Evolutionary conservation across 495 filamentous ascomycete genomes (phyloP), one percentile per base, ranked within the genome.

Genomic region (Aspergillus nidulans): DNA sequence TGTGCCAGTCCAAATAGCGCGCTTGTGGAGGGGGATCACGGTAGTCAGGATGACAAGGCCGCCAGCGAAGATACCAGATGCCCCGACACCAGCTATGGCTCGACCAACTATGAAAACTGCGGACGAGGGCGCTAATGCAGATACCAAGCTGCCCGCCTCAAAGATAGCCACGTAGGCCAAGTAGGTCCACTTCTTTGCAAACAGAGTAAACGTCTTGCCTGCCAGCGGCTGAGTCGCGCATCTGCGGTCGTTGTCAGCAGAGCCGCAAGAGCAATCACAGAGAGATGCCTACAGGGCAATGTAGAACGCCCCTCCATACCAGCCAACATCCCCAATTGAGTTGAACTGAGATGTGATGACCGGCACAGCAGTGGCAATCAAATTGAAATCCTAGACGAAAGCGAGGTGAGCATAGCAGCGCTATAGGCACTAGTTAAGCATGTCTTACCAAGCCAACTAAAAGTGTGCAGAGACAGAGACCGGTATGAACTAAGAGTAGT

Each of bases 341-440:
- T 49, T 36, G 45, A 55, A 55, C 7, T 47, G 20, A 36, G 48
- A 23, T 13, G 43, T 55, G 18, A 49, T 55, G 12, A 15, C 19
- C 3, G 53, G 53, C 12, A 55, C 49, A 16, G 53, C 53, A 1
- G 53, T 55, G 13, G 43, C 52, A 4, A 43, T 53, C n/a, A n/a
- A n/a, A n/a, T n/a, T n/a, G n/a, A n/a, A n/a, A n/a, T n/a, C n/a
- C n/a, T n/a, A n/a, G n/a, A n/a, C n/a, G n/a, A n/a, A n/a, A n/a
- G n/a, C n/a, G n/a, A n/a, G n/a, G n/a, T n/a, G n/a, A n/a, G n/a
- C n/a, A n/a, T n/a, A n/a, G n/a, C n/a, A n/a, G n/a, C n/a, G n/a
- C n/a, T n/a, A n/a, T n/a, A n/a, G n/a, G n/a, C n/a, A n/a, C n/a
- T n/a, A n/a, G n/a, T n/a, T n/a, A n/a, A n/a, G n/a, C n/a, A n/a